Evolutionary conservation across 2,329 filamentous ascomycete species (phyloP), one percentile per base, ranked within the genome.

Genomic region (Pyricularia pennisetigena): DNA sequence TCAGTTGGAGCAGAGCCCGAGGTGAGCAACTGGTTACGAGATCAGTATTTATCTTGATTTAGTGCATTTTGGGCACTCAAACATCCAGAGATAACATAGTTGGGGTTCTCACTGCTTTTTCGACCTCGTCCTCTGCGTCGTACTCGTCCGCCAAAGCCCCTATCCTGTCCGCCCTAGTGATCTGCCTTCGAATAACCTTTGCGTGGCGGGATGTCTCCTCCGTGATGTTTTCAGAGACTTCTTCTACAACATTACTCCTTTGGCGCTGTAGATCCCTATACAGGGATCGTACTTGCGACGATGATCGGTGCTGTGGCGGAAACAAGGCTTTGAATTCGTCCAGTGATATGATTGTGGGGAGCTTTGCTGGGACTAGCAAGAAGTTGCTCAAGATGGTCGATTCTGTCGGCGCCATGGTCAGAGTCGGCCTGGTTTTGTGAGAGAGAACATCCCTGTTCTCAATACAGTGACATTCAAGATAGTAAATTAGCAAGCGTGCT

Each of bases 191-290:
- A 74, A 90, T 81, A 23, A 79, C 81, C 70, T 83, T 84, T 30
- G 89, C 89, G 35, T 83, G 81, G 73, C 83, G 85, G 65, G 26
- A 68, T 0, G 85, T 83, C 76, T 94, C 90, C n/a, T 79, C 79
- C 7, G 83, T 82, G 69, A 94, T 90, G 72, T 87, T 90, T 9
- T 78, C 76, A 74, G 87, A 83, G 16, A 96, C 88, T 4, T 81
- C 77, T 72, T 94, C 90, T 68, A 93, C 84, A 12, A 90, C 81
- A 65, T 84, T 83, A 70, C 89, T 87, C 68, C 93, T 87, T 75
- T 93, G 86, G 69, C 88, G 84, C 74, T 95, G 91, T 2, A 97
- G 83, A 76, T 95, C 91, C 65, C 90, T 87, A 76, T 96, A 97
- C 5, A 97, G 82, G 0, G 83, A 81, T 68, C 87, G 86, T 65